Base-by-base conservation (phyloP, 495 filamentous ascomycete species). In the Elasticomyces elasticus region DNA sequence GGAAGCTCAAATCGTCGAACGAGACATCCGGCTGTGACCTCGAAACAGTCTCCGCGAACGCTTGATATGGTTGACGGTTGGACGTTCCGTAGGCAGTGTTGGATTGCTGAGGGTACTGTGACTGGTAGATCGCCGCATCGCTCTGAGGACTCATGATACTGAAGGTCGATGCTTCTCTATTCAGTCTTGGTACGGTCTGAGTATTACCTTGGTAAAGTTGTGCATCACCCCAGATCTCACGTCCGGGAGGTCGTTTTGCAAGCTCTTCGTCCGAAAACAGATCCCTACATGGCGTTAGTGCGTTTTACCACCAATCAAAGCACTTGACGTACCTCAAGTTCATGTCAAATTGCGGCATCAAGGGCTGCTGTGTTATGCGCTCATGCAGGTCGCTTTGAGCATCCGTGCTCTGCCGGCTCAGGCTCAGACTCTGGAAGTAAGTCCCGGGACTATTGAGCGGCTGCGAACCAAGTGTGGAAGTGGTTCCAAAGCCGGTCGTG, bases 301-400 rank as follows among this genome's bases (percentile, higher is more conserved):
- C n/a, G n/a, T n/a, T n/a, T n/a, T n/a, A n/a, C n/a, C n/a, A n/a
- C n/a, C n/a, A n/a, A n/a, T n/a, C n/a, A n/a, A n/a, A n/a, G n/a
- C n/a, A n/a, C n/a, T n/a, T n/a, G n/a, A n/a, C n/a, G n/a, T n/a
- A n/a, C n/a, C n/a, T n/a, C 26, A 85, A 68, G 54, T 83, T 79
- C 78, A 82, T 80, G 62, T 86, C 82, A 57, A 84, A 84, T 54
- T 71, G 69, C 5, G 80, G 80, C 13, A 56, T 67, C 46, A 68
- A 49, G 12, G 58, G 53, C 37, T 71, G 64, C 54, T 60, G 54
- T 49, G 68, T 64, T 33, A 25, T 17, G 7, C 22, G 40, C 20
- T 24, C 15, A 2, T 38, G 41, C 50, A 9, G 5, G 9, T 2
- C 6, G 15, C 23, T 9, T 12, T 6, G 11, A 24, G 38, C 20